Base-by-base conservation (phyloP, 2,329 filamentous ascomycete genomes). In the Pseudophaeomoniella oleicola region DNA sequence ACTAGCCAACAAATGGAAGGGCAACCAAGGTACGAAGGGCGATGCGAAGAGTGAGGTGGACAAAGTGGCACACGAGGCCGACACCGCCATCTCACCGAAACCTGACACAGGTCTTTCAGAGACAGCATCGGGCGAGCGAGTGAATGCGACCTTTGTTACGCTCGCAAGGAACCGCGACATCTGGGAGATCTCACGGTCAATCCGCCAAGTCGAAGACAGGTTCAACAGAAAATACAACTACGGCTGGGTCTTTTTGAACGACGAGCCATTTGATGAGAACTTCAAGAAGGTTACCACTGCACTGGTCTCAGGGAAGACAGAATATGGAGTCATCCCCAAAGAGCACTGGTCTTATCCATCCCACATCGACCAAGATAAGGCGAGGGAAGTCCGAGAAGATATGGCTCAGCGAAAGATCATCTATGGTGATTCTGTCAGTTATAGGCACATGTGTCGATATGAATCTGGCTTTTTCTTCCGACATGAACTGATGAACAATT, bases 391-490 rank as follows among this genome's bases (percentile, higher is more conserved):
- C 42, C 82, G 90, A 42, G 80, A 94, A 63, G 84, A 94, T 50
- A 98, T 98, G 90, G 77, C 75, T 39, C 73, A 84, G 57, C 77
- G 79, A 56, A 92, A 94, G 66, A 93, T 98, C 59, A 98, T 98
- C 61, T 98, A 98, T 56, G 90, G 90, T 42, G 90, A 96, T 60
- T 94, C 86, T 9, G 65, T 93, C 63, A 93, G 84, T 64, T 98
- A 98, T 67, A 78, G 90, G 44, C 92, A 98, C 69, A 98, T 98
- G 90, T 98, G 90, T 63, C 84, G 90, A 45, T 98, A 94, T 56
- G 90, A 98, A 63, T 96, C 88, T 5, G 90, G 90, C 29, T 98
- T 98, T 71, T 98, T 98, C 72, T 98, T 96, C 75, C 85, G 81
- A 42, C 90, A 98, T 58, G 73, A 76, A 18, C 65, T 94, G 47